Base-by-base conservation (phyloP, 2,329 filamentous ascomycete species). In the Talaromyces sp. region DNA sequence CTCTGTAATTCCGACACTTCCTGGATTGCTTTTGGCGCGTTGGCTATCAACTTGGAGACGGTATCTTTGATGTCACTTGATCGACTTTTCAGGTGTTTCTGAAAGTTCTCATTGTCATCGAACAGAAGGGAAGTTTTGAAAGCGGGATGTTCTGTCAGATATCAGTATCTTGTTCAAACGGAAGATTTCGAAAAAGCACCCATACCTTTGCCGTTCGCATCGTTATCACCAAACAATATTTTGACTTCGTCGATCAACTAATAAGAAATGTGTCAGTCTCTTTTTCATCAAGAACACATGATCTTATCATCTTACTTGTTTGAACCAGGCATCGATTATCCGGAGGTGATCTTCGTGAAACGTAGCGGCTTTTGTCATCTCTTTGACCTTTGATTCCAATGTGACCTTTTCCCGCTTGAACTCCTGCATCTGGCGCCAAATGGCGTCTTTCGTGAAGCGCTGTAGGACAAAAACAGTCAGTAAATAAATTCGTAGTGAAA, bases 371-470 rank as follows among this genome's bases (percentile, higher is more conserved):
- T 92, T 93, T 69, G 91, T 87, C 68, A 96, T 82, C 69, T 96
- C 91, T 74, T 89, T 89, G 67, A 97, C 82, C 74, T 91, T 90
- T 65, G 87, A 83, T 81, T 98, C 93, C 68, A 96, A 82, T 47
- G 90, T 90, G 65, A 85, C 84, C 76, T 93, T 93, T 76, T 96
- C 92, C 71, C 95, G 89, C 80, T 96, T 97, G 79, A 96, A 97
- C 79, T 98, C 95, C 75, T 93, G 91, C 93, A 99, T 97, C 81
- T 97, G 94, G 65, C 96, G 92, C 73, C 91, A 90, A 76, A 99
- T 97, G 69, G 95, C 95, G 82, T 97, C 95, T 81, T 98, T 99
- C 80, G 94, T 91, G 74, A 90, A 95, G 75, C 90, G 88, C 92
- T 96, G 79, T 72, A 77, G 43, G 62, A 58, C 1, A 43, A 66